Evolutionary conservation across 495 filamentous ascomycete species (phyloP).

Genomic region (Pyrenopolyporus hunteri): DNA sequence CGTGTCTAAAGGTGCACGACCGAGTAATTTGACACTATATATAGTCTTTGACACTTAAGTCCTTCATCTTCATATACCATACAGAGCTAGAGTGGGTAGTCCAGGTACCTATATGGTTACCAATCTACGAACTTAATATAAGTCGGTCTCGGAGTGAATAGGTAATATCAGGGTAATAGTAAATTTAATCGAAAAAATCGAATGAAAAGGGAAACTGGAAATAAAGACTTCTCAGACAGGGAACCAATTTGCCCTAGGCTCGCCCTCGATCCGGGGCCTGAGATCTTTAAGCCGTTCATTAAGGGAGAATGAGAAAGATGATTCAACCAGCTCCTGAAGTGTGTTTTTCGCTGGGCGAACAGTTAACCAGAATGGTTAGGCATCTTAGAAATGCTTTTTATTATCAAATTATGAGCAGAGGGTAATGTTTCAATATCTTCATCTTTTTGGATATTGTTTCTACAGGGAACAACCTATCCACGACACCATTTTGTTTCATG

Average conservation of each 20-base stretch:
- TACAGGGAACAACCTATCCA: no score
- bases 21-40: background rate
- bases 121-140: background rate
- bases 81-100: background rate
- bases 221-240: background rate
- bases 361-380: no score
- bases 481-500: no score
- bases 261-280: background rate
- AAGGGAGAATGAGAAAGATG: no score
- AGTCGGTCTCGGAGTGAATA: constrained; percentile 8
- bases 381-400: no score
- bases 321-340: no score
- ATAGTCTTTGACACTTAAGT: no score
- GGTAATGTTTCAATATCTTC: no score
- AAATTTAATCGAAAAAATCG: background rate
- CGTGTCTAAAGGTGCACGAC: background rate
- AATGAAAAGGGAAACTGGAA: constrained; percentile 1
- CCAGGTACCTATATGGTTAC: background rate
- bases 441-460: no score
- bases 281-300: no score
- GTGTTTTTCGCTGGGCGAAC: no score
- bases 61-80: background rate
- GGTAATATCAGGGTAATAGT: background rate
- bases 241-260: background rate
- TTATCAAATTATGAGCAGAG: no score